Percentiles rank a stretch among this genome's conserved stretches.
Evolutionary conservation across 2,329 filamentous ascomycete genomes (phyloP).

Genomic region (Beauveria brongniartii): DNA sequence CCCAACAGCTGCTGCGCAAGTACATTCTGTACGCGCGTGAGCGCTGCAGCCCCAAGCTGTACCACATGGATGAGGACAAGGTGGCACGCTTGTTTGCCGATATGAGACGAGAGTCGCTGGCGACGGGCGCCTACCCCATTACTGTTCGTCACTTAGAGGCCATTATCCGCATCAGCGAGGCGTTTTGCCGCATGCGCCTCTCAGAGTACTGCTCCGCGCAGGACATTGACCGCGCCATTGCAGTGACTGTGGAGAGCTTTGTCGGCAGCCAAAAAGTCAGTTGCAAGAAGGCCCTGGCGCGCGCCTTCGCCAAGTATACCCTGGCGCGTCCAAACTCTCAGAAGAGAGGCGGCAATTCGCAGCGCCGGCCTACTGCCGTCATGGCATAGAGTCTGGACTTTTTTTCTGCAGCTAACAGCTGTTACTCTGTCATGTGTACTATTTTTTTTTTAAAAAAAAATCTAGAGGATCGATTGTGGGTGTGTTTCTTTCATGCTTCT

Average conservation of each 20-base stretch:
- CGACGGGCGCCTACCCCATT: constrained; percentile 94
- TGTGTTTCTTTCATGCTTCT: background rate
- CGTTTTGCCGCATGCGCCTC: constrained; percentile 97
- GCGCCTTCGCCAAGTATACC: constrained; percentile 94
- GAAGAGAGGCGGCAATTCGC: constrained; percentile 15
- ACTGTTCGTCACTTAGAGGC: constrained; percentile 97
- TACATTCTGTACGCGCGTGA: constrained; percentile 95
- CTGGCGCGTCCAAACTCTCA: constrained; percentile 40
- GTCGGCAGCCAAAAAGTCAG: constrained; percentile 94
- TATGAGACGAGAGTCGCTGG: constrained; percentile 86
- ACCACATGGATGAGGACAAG: constrained; percentile 98
- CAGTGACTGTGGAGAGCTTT: constrained; percentile 93
- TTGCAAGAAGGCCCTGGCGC: constrained; percentile 89
- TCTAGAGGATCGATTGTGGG: background rate
- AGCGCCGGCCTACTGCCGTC: constrained; percentile 21
- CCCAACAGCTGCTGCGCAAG: constrained; percentile 85
- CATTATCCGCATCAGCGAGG: constrained; percentile 89
- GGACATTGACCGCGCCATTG: constrained; percentile 95
- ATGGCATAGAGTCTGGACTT: constrained; percentile 16
- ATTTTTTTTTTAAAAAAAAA: background rate
- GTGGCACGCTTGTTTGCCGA: constrained; percentile 89
- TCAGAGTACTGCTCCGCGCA: constrained; percentile 85
- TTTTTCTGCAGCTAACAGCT: background rate
- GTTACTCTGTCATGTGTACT: background rate
- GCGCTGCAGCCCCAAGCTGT: constrained; percentile 82